Conservation (phyloP, 2,329 filamentous ascomycete species). For the Hypomyces rosellus region DNA sequence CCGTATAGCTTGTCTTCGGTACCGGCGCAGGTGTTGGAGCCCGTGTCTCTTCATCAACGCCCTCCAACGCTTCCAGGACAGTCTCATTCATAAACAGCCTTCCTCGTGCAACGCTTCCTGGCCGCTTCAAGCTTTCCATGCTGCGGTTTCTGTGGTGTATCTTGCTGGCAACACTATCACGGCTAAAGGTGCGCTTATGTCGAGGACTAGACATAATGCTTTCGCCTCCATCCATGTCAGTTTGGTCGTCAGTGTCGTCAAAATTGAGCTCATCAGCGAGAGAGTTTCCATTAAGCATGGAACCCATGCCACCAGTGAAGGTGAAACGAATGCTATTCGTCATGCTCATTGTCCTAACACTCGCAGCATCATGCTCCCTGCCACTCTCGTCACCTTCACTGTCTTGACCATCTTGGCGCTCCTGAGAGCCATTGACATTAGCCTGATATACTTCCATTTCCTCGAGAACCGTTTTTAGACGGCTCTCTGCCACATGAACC, state of each 20-base stretch:
- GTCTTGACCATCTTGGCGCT: slow-evolving; percentile 36
- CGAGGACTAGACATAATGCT: slow-evolving; percentile 49
- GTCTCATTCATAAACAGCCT: slow-evolving; percentile 47
- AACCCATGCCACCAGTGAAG: slow-evolving; percentile 51
- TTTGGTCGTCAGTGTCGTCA: slow-evolving; percentile 67
- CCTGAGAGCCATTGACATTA: slow-evolving; percentile 34
- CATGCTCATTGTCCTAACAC: slow-evolving; percentile 65
- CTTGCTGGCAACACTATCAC: slow-evolving; percentile 46
- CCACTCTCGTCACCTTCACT: slow-evolving; percentile 56
- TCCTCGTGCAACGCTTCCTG: slow-evolving; percentile 49
- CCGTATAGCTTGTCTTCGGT: slow-evolving; percentile 53
- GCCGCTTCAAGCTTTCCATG: slow-evolving; percentile 50
- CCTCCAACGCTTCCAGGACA: slow-evolving; percentile 51
- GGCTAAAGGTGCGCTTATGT: slow-evolving; percentile 50
- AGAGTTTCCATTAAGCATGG: slow-evolving; percentile 61
- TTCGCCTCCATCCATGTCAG: slow-evolving; percentile 64
- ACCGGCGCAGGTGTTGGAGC: slow-evolving; percentile 20
- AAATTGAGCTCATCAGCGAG: slow-evolving; percentile 89
- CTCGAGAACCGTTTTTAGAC: slow-evolving; percentile 76
- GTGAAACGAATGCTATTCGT: slow-evolving; percentile 70
- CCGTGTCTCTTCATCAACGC: slow-evolving; percentile 42
- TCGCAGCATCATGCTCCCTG: slow-evolving; percentile 64
- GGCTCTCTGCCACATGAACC: slow-evolving; percentile 81
- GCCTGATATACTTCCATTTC: slow-evolving; percentile 72
- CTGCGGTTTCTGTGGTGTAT: slow-evolving; percentile 52